Evolutionary conservation across 306 rosid species (phyloP), one percentile per base, ranked within the genome.

Genomic region (Heteromeles arbutifolia): DNA sequence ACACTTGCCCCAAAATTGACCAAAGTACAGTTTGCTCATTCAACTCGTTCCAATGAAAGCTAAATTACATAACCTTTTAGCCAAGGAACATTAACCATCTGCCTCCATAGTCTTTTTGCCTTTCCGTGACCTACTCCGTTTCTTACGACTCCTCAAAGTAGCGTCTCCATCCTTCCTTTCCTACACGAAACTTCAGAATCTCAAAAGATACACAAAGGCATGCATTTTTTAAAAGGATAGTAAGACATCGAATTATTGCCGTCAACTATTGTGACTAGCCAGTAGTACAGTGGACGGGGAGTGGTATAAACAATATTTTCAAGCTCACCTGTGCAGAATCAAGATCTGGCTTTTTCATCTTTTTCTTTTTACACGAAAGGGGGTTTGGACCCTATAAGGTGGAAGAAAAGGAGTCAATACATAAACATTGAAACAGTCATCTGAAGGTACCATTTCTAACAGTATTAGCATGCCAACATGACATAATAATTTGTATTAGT

Each of bases 331-430:
- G 88, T 17, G 3, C 52, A 11, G 79, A 57, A 44, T 68, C 69
- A 75, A 31, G 67, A 45, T 81, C 83, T 72, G 83, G 81, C 65
- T 69, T 88, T 82, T 78, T 85, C 32, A 52, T 83, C 87, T 90
- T 91, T 83, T 91, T 91, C 86, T 86, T 89, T 89, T 84, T 84
- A 83, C 92, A 87, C 17, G 98, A 93, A 79, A 91, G 97, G 34
- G 98, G 97, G 74, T 93, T 93, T 64, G 97, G 98, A 74, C 87
- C 96, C 98, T 93, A 85, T 79, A 83, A 57, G 71, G 70, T 80
- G n/a, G 31, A 13, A 70, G 48, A 68, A 71, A 31, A 68, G 31
- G 68, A 22, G 4, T 66, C 43, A 32, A 72, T 19, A 19, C 78
- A 69, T 68, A 39, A 53, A 69, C 63, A 43, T 32, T 18, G 26